Evolutionary conservation across 1,139 yeast genomes (phyloP).

Genomic region (Magnusiomyces sp.): DNA sequence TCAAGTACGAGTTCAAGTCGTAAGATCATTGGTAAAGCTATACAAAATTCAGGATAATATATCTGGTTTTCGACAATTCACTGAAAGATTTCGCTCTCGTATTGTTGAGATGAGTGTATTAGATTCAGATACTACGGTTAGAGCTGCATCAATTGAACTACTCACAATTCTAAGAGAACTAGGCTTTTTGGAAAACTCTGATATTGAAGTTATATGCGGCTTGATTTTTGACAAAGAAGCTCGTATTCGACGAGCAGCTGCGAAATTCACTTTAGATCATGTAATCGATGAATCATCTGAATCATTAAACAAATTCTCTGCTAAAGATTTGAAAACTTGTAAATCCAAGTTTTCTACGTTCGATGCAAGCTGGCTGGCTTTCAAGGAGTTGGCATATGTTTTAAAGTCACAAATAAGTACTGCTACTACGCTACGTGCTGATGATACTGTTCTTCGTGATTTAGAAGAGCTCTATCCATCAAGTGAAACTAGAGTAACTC

Average conservation of each 20-base stretch:
- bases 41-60: conserved; percentile 38
- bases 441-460: conserved; percentile 19
- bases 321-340: conserved; percentile 16
- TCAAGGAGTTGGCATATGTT: conserved; percentile 20
- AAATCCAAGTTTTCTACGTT: conserved; percentile 15
- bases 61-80: conserved; percentile 55
- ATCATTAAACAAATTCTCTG: conserved; percentile 15
- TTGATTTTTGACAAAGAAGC: conserved; percentile 39
- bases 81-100: conserved; percentile 59
- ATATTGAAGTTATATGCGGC: conserved; percentile 33
- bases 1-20: conserved; percentile 56
- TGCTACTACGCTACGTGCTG: conserved; percentile 12
- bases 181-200: conserved; percentile 57
- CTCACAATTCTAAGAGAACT: conserved; percentile 48
- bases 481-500: conserved; percentile 16
- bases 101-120: conserved; percentile 52
- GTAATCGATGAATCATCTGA: conserved; percentile 17
- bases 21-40: conserved; percentile 43
- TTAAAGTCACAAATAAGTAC: conserved; percentile 8
- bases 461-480: conserved; percentile 13
- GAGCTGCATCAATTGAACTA: conserved; percentile 44
- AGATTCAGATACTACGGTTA: conserved; percentile 48
- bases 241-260: conserved; percentile 29
- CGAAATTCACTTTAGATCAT: conserved; percentile 21
- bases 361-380: conserved; percentile 20